A percentile compares a stretch with the other conserved stretches of the same genome.
phyloP scores from a whole-genome alignment of 495 filamentous ascomycete species.

The Astrocystis sublimbata region DNA sequence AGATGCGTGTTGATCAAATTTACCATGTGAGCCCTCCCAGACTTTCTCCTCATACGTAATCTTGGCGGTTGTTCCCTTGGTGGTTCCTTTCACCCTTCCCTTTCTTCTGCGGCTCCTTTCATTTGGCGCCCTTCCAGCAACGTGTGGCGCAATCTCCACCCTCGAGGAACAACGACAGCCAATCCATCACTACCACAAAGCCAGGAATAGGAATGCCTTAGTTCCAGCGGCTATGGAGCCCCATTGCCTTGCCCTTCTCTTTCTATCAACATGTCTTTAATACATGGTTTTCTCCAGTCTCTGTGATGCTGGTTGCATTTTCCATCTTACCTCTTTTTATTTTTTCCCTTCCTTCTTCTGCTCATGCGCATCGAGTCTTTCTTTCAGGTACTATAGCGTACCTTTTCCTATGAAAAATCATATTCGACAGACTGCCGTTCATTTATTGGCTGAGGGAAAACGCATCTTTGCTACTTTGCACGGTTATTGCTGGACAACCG shows the following conservation, averaged over 20 bases:
- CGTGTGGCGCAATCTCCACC: conserved; percentile 27
- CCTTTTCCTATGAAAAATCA: not conserved
- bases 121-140: conserved; percentile 9
- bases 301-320: not conserved
- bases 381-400: too few relatives aligned
- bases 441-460: not conserved
- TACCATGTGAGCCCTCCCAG: conserved; percentile 25
- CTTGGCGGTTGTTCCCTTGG: too few relatives aligned
- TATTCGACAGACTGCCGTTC: not conserved
- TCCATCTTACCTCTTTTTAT: not conserved
- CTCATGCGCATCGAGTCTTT: too few relatives aligned
- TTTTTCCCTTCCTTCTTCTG: not conserved
- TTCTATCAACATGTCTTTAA: not conserved
- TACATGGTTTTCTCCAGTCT: not conserved
- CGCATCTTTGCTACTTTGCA: not conserved
- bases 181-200: not conserved
- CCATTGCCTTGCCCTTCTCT: not conserved
- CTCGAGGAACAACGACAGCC: conserved; percentile 13
- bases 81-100: too few relatives aligned
- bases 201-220: not conserved
- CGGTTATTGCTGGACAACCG: not conserved
- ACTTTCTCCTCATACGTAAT: not conserved
- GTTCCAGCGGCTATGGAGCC: not conserved
- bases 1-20: not conserved
- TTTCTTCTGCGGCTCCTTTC: not conserved